These are phyloP conservation scores for Pseudogymnoascus sp. DNA, from an alignment of 2,329 filamentous ascomycete species.

Conservation along the genomic window DNA sequence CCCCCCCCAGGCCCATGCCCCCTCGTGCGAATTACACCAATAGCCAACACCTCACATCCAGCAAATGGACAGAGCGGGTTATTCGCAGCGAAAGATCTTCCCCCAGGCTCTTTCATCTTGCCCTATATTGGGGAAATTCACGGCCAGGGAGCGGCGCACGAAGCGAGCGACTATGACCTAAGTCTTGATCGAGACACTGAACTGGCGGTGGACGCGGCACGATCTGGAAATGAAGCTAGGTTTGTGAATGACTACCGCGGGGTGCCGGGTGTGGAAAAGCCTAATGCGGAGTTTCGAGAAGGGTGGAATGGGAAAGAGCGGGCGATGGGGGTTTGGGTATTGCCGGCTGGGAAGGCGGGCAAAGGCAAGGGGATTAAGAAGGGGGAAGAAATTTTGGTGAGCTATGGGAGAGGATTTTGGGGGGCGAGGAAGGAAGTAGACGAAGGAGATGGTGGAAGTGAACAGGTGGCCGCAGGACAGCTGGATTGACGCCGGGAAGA, in stretches of 20 bases:
- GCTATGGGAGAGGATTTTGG: conserved; percentile 63
- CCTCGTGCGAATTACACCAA: conserved; percentile 47
- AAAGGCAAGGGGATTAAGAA: conserved; percentile 38
- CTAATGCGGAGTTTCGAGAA: conserved; percentile 52
- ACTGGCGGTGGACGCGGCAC: conserved; percentile 52
- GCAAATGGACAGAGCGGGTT: conserved; percentile 52
- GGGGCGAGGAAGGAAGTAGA: conserved; percentile 36
- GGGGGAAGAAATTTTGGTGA: conserved; percentile 57
- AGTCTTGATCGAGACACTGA: conserved; percentile 50
- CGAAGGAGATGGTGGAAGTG: conserved; percentile 13
- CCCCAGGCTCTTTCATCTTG: conserved; percentile 49
- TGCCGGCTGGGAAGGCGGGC: conserved; percentile 35
- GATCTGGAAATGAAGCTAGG: conserved; percentile 53
- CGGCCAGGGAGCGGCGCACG: conserved; percentile 28
- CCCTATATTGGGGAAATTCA: conserved; percentile 55
- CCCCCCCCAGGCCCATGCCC: conserved; percentile 37
- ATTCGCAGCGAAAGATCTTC: conserved; percentile 47
- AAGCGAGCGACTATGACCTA: conserved; percentile 54
- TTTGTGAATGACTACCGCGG: conserved; percentile 62
- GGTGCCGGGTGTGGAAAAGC: conserved; percentile 31
- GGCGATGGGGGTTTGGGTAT: conserved; percentile 51
- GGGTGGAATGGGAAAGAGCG: conserved; percentile 48
- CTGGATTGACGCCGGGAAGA: background rate
- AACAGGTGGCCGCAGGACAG: background rate
- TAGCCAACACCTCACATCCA: conserved; percentile 44